Base-by-base conservation (phyloP, 306 rosid genomes). In the Lablab purpureus region DNA sequence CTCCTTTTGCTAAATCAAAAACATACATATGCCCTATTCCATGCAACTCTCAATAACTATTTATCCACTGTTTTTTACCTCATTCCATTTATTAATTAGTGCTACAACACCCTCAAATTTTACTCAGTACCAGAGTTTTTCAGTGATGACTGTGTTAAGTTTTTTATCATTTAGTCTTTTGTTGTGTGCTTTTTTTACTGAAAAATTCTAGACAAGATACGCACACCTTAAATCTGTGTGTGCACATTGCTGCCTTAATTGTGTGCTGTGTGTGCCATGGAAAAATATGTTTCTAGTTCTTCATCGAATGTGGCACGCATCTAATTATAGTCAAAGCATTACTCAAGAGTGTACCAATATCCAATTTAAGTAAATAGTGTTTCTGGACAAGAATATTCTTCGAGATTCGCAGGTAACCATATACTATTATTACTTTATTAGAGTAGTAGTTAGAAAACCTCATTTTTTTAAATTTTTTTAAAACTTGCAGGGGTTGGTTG, bases 1-100 rank as follows among this genome's bases (percentile, higher is more conserved):
- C n/a, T n/a, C 9, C 7, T 32, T 7, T 32, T 4, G 7, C 36
- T 32, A 5, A 34, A 34, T 34, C 6, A 5, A 34, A 34, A 34
- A 6, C 37, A 18, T 66, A n/a, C n/a, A n/a, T n/a, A n/a, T n/a
- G n/a, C n/a, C n/a, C n/a, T n/a, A 73, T 40, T 72, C 60, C 40
- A 72, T 8, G 12, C 45, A 40, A 40, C 10, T 37, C 43, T 37
- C 2, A 1, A 37, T 37, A 51, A 18, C 18, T 28, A 28, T 45
- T 55, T 19, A 75, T 54, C 75, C 70, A 43, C 21, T 15, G 54
- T 54, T 65, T 81, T 67, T 73, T 36, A 80, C 79, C 50, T 7
- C 17, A 5, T 27, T 27, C 8, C 15, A 9, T 40, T 54, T 54
- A 18, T n/a, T 18, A 51, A 51, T 51, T 7, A 51, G 4, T 51